Evolutionary conservation across 768 basidiomycete genomes (phyloP).

Genomic region (Lactifluus piperatus): DNA sequence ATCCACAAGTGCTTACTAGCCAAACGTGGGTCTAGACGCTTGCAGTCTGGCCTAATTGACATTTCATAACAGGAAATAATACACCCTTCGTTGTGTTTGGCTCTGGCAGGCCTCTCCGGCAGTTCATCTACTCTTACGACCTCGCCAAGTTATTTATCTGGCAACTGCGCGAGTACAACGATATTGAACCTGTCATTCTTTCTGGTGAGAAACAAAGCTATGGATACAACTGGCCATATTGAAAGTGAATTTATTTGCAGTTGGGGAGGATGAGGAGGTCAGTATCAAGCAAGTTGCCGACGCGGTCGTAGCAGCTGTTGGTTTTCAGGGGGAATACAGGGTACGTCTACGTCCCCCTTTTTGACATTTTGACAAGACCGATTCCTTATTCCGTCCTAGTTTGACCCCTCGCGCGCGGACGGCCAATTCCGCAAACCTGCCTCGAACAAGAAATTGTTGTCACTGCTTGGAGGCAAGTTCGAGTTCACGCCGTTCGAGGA

Average conservation of each 20-base stretch:
- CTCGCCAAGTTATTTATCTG: conserved; percentile 93
- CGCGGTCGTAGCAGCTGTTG: conserved; percentile 79
- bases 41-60: neutral
- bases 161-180: conserved; percentile 84
- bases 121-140: conserved; percentile 96
- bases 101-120: conserved; percentile 87
- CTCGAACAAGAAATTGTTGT: conserved; percentile 78
- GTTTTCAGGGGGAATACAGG: conserved; percentile 67
- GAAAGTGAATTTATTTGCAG: conserved; percentile 31
- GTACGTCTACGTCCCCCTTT: conserved; percentile 41
- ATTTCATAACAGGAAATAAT: conserved; percentile 47
- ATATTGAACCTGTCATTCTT: conserved; percentile 88
- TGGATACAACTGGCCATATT: neutral
- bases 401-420: conserved; percentile 77
- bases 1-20: conserved; percentile 92
- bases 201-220: conserved; percentile 45
- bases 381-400: conserved; percentile 38
- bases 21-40: conserved; percentile 48
- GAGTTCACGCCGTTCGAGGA: conserved; percentile 86
- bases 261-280: conserved; percentile 90
- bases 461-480: conserved; percentile 63
- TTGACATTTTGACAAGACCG: neutral
- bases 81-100: conserved; percentile 86
- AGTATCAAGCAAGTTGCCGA: conserved; percentile 87
- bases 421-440: conserved; percentile 97